Conservation (phyloP, 2,329 filamentous ascomycete genomes). For the Thyridium curvatum region DNA sequence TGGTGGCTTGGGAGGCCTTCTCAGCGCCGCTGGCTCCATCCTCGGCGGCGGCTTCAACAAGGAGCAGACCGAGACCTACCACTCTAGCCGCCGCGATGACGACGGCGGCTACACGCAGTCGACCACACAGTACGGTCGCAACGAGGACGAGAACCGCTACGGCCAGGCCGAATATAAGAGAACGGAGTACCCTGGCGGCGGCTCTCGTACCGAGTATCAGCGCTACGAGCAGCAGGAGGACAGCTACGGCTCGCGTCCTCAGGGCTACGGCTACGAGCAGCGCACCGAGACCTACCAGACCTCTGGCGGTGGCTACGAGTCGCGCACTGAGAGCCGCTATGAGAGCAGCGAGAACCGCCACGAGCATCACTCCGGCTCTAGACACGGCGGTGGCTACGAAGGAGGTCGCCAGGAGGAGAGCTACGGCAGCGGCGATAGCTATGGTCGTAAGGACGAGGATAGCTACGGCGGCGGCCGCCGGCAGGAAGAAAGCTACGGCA, state of each 20-base stretch:
- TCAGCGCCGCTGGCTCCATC: slow-evolving; percentile 63
- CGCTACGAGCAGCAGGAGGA: slow-evolving; percentile 52
- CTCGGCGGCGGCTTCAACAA: slow-evolving; percentile 34
- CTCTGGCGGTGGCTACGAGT: slow-evolving; percentile 50
- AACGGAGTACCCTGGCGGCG: slow-evolving; percentile 52
- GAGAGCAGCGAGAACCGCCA: slow-evolving; percentile 15
- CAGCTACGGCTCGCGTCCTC: slow-evolving; percentile 25
- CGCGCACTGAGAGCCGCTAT: slow-evolving; percentile 47
- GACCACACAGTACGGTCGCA: slow-evolving; percentile 55
- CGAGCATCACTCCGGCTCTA: slow-evolving; percentile 18
- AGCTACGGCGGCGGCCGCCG: slow-evolving; percentile 13
- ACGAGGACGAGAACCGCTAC: slow-evolving; percentile 41
- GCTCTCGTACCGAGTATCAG: slow-evolving; percentile 51
- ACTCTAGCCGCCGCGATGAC: slow-evolving; percentile 41
- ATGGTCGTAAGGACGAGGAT: slow-evolving; percentile 10
- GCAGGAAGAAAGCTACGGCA: slow-evolving; percentile 11
- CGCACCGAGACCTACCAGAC: slow-evolving; percentile 45
- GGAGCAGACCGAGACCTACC: slow-evolving; percentile 44
- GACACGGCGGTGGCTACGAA: slow-evolving; percentile 16
- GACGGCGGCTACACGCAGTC: slow-evolving; percentile 57
- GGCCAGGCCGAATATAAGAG: slow-evolving; percentile 55
- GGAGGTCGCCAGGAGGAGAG: slow-evolving; percentile 18
- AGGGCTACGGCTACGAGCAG: slow-evolving; percentile 53
- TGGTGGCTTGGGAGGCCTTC: slow-evolving; percentile 59
- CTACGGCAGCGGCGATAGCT: slow-evolving; percentile 15